Conservation (phyloP, 2,329 filamentous ascomycete genomes). For the Colletotrichum zoysiae region DNA sequence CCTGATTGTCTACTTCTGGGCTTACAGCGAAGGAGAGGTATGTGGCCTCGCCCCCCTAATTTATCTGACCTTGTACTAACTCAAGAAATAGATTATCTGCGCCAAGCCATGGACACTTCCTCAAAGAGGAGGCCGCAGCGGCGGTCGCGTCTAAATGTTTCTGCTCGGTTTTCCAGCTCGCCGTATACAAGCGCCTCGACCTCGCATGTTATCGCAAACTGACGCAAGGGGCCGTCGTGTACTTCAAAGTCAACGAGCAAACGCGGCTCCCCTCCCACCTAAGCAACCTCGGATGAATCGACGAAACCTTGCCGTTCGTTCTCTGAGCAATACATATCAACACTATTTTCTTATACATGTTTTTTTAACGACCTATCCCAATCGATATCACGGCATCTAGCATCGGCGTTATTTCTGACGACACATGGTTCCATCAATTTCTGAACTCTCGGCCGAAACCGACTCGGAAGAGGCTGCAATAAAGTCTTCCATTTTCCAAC, state of each 20-base stretch:
- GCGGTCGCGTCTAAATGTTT: slow-evolving; percentile 39
- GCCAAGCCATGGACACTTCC: slow-evolving; percentile 78
- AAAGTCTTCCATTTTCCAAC: not conserved
- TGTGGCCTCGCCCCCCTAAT: not conserved
- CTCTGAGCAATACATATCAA: slow-evolving; percentile 30
- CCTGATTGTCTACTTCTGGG: slow-evolving; percentile 93
- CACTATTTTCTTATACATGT: slow-evolving; percentile 29
- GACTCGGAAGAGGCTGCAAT: not conserved
- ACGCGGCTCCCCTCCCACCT: not conserved
- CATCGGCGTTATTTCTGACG: slow-evolving; percentile 41
- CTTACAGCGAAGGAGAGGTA: slow-evolving; percentile 97
- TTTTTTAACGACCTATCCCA: slow-evolving; percentile 32
- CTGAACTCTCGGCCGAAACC: slow-evolving; percentile 6
- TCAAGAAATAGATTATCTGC: slow-evolving; percentile 69
- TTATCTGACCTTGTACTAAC: slow-evolving; percentile 40
- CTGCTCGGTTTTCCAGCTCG: not conserved
- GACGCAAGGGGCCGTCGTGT: slow-evolving; percentile 21
- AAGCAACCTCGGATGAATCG: slow-evolving; percentile 30
- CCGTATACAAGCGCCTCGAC: slow-evolving; percentile 21
- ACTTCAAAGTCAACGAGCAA: slow-evolving; percentile 10
- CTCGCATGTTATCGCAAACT: slow-evolving; percentile 17
- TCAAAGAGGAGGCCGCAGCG: slow-evolving; percentile 60
- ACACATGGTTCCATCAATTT: slow-evolving; percentile 14
- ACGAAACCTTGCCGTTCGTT: slow-evolving; percentile 33
- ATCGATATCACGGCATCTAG: slow-evolving; percentile 42